Evolutionary conservation across 2,329 filamentous ascomycete genomes (phyloP).

Genomic region (Talaromyces piceae): DNA sequence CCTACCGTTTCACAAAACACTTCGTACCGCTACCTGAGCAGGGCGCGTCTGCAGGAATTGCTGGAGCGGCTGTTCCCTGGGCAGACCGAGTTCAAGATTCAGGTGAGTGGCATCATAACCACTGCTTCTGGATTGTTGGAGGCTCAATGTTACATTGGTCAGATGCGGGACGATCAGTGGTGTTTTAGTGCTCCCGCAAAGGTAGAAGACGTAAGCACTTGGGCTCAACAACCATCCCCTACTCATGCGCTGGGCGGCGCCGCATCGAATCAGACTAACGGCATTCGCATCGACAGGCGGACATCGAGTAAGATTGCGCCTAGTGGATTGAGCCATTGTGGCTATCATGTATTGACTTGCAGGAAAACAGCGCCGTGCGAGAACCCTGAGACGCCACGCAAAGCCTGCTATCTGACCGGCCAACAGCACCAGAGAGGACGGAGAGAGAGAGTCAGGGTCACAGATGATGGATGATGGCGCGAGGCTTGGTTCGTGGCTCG

Average conservation of each 20-base stretch:
- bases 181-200: constrained; percentile 13
- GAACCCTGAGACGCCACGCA: neutral
- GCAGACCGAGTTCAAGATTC: constrained; percentile 15
- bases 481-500: neutral
- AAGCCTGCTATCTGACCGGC: neutral
- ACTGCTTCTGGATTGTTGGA: neutral
- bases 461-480: neutral
- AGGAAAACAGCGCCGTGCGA: neutral
- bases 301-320: constrained; percentile 6
- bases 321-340: neutral
- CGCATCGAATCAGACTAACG: too few relatives aligned
- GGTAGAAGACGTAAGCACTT: constrained; percentile 4
- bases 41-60: constrained; percentile 13
- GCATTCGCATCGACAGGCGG: neutral
- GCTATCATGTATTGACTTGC: neutral
- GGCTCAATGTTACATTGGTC: neutral
- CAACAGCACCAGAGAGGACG: neutral
- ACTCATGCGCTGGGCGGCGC: too few relatives aligned
- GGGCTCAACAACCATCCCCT: neutral
- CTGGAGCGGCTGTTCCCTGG: constrained; percentile 16
- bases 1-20: constrained; percentile 13
- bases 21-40: constrained; percentile 13
- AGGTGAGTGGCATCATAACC: constrained; percentile 14
- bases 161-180: constrained; percentile 10
- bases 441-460: neutral